Evolutionary conservation across 257 asterid species (phyloP).

Genomic region (Galeopsis tetrahit): DNA sequence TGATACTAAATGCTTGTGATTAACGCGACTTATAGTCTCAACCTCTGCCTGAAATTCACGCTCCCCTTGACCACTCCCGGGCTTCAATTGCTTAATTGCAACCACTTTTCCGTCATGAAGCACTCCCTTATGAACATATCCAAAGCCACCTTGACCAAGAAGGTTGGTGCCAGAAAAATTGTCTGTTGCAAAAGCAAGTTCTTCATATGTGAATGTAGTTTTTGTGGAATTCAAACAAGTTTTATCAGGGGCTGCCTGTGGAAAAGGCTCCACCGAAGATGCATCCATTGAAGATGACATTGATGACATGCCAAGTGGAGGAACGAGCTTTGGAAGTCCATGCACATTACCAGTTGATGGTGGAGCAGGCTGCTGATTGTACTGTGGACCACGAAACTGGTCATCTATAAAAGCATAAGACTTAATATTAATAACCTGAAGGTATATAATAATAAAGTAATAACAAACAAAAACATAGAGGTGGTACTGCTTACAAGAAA

Average conservation of each 20-base stretch:
- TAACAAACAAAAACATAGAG: slow-evolving; percentile 28
- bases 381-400: slow-evolving; percentile 39
- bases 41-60: slow-evolving; percentile 99
- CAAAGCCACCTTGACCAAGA: slow-evolving; percentile 92
- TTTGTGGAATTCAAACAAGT: slow-evolving; percentile 39
- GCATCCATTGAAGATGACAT: slow-evolving; percentile 51
- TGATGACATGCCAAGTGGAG: slow-evolving; percentile 37
- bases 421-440: slow-evolving; percentile 5
- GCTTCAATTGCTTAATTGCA: slow-evolving; percentile 78
- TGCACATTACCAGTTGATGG: slow-evolving; percentile 35
- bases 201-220: slow-evolving; percentile 71
- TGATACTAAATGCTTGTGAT: slow-evolving; percentile 77
- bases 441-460: slow-evolving; percentile 14
- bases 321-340: slow-evolving; percentile 34
- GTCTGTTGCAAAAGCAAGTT: slow-evolving; percentile 72
- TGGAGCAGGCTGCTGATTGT: slow-evolving; percentile 44
- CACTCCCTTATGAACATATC: slow-evolving; percentile 86
- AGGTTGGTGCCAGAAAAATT: slow-evolving; percentile 64
- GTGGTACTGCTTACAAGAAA: slow-evolving; percentile 20
- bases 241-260: slow-evolving; percentile 34
- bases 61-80: slow-evolving; percentile 90
- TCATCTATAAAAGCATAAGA: slow-evolving; percentile 43
- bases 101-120: slow-evolving; percentile 74
- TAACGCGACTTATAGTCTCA: slow-evolving; percentile 74
- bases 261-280: slow-evolving; percentile 40